Evolutionary conservation across 1,284 basidiomycete species (phyloP), one percentile per base, ranked within the genome.

Genomic region (Cerrena zonata): DNA sequence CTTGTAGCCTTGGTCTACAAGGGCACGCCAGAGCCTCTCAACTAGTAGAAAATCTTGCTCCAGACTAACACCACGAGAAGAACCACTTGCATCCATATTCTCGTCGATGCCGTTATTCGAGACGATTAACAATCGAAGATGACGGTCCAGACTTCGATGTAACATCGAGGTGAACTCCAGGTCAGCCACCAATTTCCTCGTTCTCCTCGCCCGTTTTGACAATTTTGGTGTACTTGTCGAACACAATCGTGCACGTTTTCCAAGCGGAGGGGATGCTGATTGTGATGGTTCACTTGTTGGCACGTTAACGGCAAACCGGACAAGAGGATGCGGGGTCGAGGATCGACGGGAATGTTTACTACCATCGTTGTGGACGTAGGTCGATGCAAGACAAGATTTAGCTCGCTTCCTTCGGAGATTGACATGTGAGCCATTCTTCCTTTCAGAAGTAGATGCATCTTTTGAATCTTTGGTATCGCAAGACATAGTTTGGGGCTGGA

Each of bases 101-200:
- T 37, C 12, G 38, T 45, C 52, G 24, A 41, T 44, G 46, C 41
- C 27, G 34, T 39, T 45, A 5, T 24, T 15, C 3, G 13, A 13
- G 19, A 42, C 5, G 11, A 15, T 23, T 3, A 42, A 19, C 25
- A 38, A n/a, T 3, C 57, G 42, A 23, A 65, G 56, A 27, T 58
- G 54, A 19, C 58, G 52, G 15, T 61, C 49, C 51, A 75, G 65
- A 48, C 70, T 75, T 48, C 70, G 63, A 52, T 72, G 70, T 40
- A 76, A 58, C 5, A 71, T 62, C 1, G 68, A 70, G 44, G 68
- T 58, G 62, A 74, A 74, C 53, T 67, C 66, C 18, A 72, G 57
- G 45, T 76, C 73, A 15, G 63, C 64, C 1, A 65, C 57, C 13
- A 66, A 63, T 18, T 64, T 69, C 52, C 56, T 68, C 48, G 63